Evolutionary conservation across 805 yeast genomes (phyloP).

Genomic region (Metschnikowia drakensbergensis): DNA sequence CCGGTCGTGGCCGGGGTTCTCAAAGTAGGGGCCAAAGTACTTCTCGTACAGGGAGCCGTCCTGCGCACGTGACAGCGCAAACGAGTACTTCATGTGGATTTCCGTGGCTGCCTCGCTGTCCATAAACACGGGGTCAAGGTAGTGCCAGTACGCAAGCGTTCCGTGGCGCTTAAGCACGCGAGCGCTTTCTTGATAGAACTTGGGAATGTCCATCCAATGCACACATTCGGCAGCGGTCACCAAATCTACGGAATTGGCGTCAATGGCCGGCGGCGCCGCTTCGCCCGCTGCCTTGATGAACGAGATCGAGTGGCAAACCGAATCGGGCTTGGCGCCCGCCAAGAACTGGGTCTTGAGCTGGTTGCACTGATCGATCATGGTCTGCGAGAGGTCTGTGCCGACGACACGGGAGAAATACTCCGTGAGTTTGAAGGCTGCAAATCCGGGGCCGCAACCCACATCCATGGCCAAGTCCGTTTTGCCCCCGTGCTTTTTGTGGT

Average conservation of each 20-base stretch:
- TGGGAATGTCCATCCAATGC: constrained; percentile 74
- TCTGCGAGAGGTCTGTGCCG: constrained; percentile 60
- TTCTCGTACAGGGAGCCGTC: constrained; percentile 27
- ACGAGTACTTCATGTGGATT: constrained; percentile 49
- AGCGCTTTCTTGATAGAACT: constrained; percentile 48
- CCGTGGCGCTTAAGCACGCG: constrained; percentile 57
- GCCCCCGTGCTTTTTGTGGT: constrained; percentile 33
- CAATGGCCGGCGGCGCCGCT: constrained; percentile 20
- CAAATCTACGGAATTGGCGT: constrained; percentile 47
- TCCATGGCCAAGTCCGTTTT: constrained; percentile 49
- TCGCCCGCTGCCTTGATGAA: constrained; percentile 29
- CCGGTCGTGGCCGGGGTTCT: constrained; percentile 45
- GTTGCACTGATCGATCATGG: constrained; percentile 46
- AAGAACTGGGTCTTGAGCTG: constrained; percentile 11
- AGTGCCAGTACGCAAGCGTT: constrained; percentile 74
- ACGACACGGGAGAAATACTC: constrained; percentile 45
- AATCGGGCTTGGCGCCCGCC: constrained; percentile 5
- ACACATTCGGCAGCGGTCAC: constrained; percentile 78
- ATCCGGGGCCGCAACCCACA: constrained; percentile 80
- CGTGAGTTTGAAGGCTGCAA: constrained; percentile 55
- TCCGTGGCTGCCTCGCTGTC: constrained; percentile 52
- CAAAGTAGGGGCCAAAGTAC: constrained; percentile 48
- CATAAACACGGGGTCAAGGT: constrained; percentile 65
- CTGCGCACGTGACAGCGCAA: constrained; percentile 25
- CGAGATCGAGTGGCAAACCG: constrained; percentile 9